phyloP scores from a whole-genome alignment of 2,329 filamentous ascomycete genomes.

The Ceratocystis variospora region DNA sequence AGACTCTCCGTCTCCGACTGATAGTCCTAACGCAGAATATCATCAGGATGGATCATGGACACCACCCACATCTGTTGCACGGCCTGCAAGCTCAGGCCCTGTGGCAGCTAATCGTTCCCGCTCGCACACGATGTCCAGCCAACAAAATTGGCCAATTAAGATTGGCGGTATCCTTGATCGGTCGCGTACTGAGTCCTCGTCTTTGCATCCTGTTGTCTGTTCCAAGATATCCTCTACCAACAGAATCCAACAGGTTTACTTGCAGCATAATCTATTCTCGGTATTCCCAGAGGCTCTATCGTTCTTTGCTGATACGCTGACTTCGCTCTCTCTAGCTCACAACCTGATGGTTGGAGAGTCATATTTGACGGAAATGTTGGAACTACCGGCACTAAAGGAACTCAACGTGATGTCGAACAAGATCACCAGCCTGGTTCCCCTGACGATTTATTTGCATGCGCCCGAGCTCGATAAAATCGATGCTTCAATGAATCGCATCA shows the following conservation, averaged over 20 bases:
- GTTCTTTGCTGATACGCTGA: constrained; percentile 57
- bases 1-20: constrained; percentile 14
- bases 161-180: constrained; percentile 53
- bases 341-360: constrained; percentile 54
- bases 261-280: constrained; percentile 66
- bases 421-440: constrained; percentile 52
- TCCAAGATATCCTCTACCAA: constrained; percentile 41
- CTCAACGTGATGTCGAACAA: constrained; percentile 64
- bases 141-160: constrained; percentile 42
- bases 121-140: constrained; percentile 34
- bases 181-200: constrained; percentile 50
- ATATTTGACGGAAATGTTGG: constrained; percentile 52
- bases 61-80: neutral
- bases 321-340: constrained; percentile 57
- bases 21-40: neutral
- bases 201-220: constrained; percentile 43
- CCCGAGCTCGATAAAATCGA: constrained; percentile 65
- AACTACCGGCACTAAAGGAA: constrained; percentile 61
- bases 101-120: constrained; percentile 34
- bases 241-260: constrained; percentile 43
- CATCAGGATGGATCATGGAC: neutral
- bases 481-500: constrained; percentile 68
- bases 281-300: constrained; percentile 56
- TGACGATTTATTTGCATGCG: constrained; percentile 55
- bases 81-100: neutral